These are phyloP conservation scores for Metarhizium album DNA, from an alignment of 2,329 filamentous ascomycete species.

Conservation along the genomic window DNA sequence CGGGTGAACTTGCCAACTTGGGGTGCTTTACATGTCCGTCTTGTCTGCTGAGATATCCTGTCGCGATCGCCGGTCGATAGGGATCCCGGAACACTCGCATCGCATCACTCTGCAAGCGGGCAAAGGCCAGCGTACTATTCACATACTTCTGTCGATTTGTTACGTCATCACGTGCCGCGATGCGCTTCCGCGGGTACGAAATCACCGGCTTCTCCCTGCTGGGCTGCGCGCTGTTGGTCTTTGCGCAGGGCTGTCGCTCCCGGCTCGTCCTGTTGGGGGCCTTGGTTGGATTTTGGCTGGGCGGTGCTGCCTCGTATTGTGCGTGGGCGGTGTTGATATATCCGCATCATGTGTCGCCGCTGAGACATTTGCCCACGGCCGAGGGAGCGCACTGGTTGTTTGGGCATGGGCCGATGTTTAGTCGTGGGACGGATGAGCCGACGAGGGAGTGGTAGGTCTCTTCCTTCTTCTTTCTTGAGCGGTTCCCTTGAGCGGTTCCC, in stretches of 20 bases:
- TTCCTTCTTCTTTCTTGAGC: neutral
- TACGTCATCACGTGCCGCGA: neutral
- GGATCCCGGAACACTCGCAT: too few relatives aligned
- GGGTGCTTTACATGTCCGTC: too few relatives aligned
- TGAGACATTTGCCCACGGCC: constrained; percentile 37
- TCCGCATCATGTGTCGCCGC: constrained; percentile 38
- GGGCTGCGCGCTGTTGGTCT: constrained; percentile 12
- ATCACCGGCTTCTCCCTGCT: constrained; percentile 16
- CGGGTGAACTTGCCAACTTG: too few relatives aligned
- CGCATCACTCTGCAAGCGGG: too few relatives aligned
- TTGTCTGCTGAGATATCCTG: too few relatives aligned
- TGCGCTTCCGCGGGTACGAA: constrained; percentile 1
- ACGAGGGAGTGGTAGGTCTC: constrained; percentile 35
- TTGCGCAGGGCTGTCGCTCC: constrained; percentile 17
- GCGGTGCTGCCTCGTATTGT: constrained; percentile 24
- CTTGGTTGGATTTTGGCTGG: constrained; percentile 26
- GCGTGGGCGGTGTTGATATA: constrained; percentile 36
- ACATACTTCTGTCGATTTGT: neutral
- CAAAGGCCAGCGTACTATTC: too few relatives aligned
- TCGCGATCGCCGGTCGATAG: too few relatives aligned
- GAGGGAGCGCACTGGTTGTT: constrained; percentile 31
- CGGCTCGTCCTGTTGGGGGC: constrained; percentile 18
- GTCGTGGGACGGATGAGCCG: constrained; percentile 30
- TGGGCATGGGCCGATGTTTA: constrained; percentile 36
- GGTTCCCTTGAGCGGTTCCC: neutral